Evolutionary conservation across 2,329 filamentous ascomycete genomes (phyloP), one percentile per base, ranked within the genome.

Genomic region (Botryotinia calthae): DNA sequence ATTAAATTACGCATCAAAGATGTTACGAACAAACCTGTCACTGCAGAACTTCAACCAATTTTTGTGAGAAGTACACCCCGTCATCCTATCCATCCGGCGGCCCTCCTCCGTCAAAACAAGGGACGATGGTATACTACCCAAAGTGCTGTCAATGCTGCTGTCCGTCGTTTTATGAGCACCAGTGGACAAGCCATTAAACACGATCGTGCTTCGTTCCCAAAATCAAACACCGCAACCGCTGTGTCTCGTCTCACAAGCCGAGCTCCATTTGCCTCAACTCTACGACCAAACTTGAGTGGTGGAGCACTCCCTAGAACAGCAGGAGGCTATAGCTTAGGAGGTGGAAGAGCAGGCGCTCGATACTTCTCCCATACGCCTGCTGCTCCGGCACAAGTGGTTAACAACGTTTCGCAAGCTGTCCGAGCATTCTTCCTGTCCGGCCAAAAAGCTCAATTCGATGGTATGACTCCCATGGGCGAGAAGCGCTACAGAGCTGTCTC

Each of bases 361-460:
- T 95, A 95, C 84, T 98, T 98, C 84, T 97, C 94, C 1, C 95
- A 98, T 83, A 89, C 90, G 0, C 94, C 95, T 1, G 91, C 93
- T 16, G 89, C 91, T 12, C 94, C 94, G 56, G 94, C 95, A 1
- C 93, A 98, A 81, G 94, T 98, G 64, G 89, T 98, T 69, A 92
- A 96, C 82, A 97, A 97, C 82, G 95, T 98, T n/a, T 97, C 94
- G 20, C 91, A 94, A 78, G 96, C 94, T 8, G 91, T 98, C 79
- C 90, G 96, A 71, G 95, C 94, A 20, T 98, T 99, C 83, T 91
- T 93, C 83, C 86, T 97, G n/a, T 94, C 93, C 0, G 96, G 96
- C 0, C 90, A 97, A 79, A 96, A 95, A 81, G 91, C 92, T 16
- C 92, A 93, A 73, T 98, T 95, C 78, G 93, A 97, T 81, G 95